These are phyloP conservation scores for Mortierella sp. DNA, from an alignment of 371 early-diverging fungal genomes.

Conservation along the genomic window DNA sequence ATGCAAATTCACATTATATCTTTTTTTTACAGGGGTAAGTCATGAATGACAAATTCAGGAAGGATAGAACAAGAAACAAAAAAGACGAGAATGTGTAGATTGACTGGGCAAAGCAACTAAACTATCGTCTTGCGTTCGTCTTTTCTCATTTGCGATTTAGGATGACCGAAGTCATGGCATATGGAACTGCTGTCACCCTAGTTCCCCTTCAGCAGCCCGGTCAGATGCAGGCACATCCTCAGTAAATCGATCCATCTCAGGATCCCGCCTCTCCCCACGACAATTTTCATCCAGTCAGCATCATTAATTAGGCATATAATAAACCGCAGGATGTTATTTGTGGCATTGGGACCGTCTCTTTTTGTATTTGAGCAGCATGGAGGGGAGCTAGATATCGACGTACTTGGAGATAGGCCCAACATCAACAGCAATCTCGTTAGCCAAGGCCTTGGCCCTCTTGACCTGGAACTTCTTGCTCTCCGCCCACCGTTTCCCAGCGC, in stretches of 20 bases:
- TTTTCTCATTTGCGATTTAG: not conserved
- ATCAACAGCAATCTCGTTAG: slow-evolving; percentile 45
- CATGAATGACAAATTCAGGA: too few relatives aligned
- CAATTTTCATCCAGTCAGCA: not conserved
- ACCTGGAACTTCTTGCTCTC: slow-evolving; percentile 29
- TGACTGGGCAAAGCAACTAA: not conserved
- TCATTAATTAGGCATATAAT: too few relatives aligned
- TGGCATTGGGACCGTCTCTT: too few relatives aligned
- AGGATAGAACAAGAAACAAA: too few relatives aligned
- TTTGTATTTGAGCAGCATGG: too few relatives aligned
- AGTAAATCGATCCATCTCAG: too few relatives aligned
- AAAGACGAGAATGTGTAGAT: too few relatives aligned
- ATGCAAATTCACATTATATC: not conserved
- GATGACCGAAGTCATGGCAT: slow-evolving; percentile 55
- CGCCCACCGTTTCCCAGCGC: slow-evolving; percentile 57
- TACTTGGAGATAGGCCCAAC: slow-evolving; percentile 46
- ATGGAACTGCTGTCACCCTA: slow-evolving; percentile 52
- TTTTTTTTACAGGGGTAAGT: not conserved
- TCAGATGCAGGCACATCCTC: not conserved
- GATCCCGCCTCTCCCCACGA: too few relatives aligned
- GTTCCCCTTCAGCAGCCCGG: slow-evolving; percentile 42
- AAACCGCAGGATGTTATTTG: not conserved
- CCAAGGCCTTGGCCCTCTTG: slow-evolving; percentile 41
- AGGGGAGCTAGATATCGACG: slow-evolving; percentile 20
- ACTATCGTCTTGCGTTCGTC: too few relatives aligned